Evolutionary conservation across 2,329 filamentous ascomycete genomes (phyloP), one percentile per base, ranked within the genome.

Genomic region (Trichocomaceae sp.): DNA sequence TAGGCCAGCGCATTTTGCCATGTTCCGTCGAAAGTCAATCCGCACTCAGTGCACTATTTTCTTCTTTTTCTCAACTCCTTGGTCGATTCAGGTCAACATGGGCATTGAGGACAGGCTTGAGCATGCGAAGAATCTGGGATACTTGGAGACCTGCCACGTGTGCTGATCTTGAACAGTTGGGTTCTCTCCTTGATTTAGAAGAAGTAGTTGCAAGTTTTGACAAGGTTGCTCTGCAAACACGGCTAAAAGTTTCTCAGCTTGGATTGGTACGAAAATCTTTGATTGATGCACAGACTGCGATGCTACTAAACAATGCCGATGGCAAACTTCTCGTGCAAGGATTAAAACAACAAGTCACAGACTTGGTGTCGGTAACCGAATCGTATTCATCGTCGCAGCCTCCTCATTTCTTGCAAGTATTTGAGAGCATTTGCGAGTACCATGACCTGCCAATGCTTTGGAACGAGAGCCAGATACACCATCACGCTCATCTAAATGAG

Each of bases 61-160:
- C 52, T 29, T 54, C 58, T 6, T 63, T 67, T 41, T 73, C 59
- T 46, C 61, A 57, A 49, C 61, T 62, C 46, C 70, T 79, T 44
- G 73, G 73, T 39, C 78, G 78, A 49, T 92, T 95, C 64, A 78
- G 81, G 22, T 79, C 82, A 15, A 84, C 83, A 1, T 91, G 90
- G 73, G 83, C 83, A 54, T 73, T 95, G 13, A 83, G 77, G 0
- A 90, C 86, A 2, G 90, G 90, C 0, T 74, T 90, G 12, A 85
- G 83, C 60, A 93, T 95, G 87, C 87, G 93, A 65, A 69, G 75
- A 8, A 77, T 95, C 5, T 95, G 91, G 92, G 80, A 82, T 42
- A 64, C 76, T 1, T 81, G 95, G 64, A 82, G 87, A 52, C 88
- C 90, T 31, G 64, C 64, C 10, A 80, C 78, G 3, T 74, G 80